Evolutionary conservation across 768 basidiomycete species (phyloP).

Genomic region (Phaffia australis): DNA sequence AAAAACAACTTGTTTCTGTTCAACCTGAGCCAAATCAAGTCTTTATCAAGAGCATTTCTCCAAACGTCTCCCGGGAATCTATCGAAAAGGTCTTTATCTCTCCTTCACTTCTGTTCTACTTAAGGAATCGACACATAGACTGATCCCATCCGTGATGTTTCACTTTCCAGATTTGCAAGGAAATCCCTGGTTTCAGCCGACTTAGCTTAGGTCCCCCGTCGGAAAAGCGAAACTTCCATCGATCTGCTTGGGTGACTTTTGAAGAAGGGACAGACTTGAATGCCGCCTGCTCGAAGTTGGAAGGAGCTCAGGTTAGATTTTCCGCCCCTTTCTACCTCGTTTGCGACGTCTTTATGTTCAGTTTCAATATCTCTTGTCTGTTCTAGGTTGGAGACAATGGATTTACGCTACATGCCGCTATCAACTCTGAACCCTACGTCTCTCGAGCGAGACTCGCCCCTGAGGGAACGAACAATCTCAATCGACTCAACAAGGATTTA

Average conservation of each 20-base stretch:
- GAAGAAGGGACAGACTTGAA: conserved; percentile 72
- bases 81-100: conserved; percentile 66
- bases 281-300: conserved; percentile 56
- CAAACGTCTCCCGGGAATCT: conserved; percentile 77
- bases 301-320: conserved; percentile 45
- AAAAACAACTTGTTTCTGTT: conserved; percentile 8
- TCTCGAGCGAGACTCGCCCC: conserved; percentile 71
- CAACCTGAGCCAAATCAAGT: conserved; percentile 45
- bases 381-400: conserved; percentile 1
- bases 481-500: conserved; percentile 70
- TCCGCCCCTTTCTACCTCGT: neutral
- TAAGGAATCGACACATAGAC: neutral
- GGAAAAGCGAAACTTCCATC: conserved; percentile 85
- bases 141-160: neutral
- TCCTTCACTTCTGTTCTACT: neutral
- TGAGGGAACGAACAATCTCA: conserved; percentile 65
- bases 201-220: conserved; percentile 84
- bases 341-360: neutral
- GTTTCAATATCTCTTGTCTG: neutral
- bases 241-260: conserved; percentile 88
- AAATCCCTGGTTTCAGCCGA: conserved; percentile 71
- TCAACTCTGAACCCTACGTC: conserved; percentile 60
- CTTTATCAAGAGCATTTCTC: conserved; percentile 89
- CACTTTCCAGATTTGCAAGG: conserved; percentile 54
- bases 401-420: conserved; percentile 6